Evolutionary conservation across 371 early-diverging fungal species (phyloP).

Genomic region (Mucor racemosus): DNA sequence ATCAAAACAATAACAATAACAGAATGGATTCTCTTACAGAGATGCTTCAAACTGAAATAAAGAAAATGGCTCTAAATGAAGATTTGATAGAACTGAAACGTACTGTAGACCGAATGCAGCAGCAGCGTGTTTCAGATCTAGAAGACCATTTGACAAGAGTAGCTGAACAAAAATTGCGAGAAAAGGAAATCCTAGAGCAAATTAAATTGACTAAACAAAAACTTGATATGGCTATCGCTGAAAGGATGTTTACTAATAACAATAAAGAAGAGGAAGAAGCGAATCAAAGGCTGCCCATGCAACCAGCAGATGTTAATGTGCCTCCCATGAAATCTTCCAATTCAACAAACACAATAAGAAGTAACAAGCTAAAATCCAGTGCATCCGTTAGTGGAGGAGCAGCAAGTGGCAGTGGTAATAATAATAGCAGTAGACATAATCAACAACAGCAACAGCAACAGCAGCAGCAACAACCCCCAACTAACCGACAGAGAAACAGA

Average conservation of each 20-base stretch:
- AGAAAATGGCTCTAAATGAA: conserved; percentile 21
- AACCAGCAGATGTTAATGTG: neutral
- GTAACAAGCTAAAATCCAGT: neutral
- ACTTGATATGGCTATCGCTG: conserved; percentile 18
- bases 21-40: neutral
- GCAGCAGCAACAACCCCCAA: neutral
- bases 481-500: neutral
- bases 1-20: conserved; percentile 11
- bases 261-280: neutral
- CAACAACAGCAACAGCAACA: neutral
- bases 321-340: conserved; percentile 9
- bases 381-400: neutral
- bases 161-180: conserved; percentile 21
- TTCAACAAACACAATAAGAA: conserved; percentile 7
- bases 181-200: conserved; percentile 21
- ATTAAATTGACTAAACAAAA: conserved; percentile 19
- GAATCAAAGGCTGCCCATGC: neutral
- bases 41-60: conserved; percentile 12
- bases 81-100: conserved; percentile 24
- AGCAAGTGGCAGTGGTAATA: too few species aligned
- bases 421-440: too few species aligned
- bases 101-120: conserved; percentile 20
- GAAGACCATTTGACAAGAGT: conserved; percentile 21
- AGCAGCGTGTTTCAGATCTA: conserved; percentile 15
- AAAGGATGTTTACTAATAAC: conserved; percentile 1